Evolutionary conservation across 768 basidiomycete species (phyloP).

Genomic region (Mycena galericulata): DNA sequence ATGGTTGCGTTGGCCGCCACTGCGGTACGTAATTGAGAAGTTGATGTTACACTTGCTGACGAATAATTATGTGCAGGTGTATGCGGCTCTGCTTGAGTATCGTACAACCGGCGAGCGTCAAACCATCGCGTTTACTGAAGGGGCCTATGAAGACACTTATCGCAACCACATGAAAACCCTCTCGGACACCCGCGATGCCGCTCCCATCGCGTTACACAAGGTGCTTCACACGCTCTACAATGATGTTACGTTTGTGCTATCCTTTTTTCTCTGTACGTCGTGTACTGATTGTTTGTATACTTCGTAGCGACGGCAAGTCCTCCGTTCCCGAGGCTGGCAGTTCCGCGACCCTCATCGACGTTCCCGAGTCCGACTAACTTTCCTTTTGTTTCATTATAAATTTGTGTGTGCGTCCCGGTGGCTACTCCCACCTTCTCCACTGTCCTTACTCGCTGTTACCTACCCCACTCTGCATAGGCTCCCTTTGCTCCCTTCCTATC

Average conservation of each 20-base stretch:
- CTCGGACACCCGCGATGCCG: neutral
- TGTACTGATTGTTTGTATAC: neutral
- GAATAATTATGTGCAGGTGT: constrained; percentile 3
- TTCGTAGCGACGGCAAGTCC: too few relatives aligned
- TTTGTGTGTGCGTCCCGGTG: too few relatives aligned
- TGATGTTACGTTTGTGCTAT: constrained; percentile 1
- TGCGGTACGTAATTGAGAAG: neutral
- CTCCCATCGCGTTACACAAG: neutral
- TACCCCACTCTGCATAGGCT: too few relatives aligned
- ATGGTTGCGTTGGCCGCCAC: constrained; percentile 11
- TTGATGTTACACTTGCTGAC: neutral
- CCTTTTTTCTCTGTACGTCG: neutral
- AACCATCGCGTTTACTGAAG: constrained; percentile 14
- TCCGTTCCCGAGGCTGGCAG: too few relatives aligned
- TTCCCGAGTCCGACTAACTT: constrained; percentile 16
- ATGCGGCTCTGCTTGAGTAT: constrained; percentile 1
- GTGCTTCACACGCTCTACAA: constrained; percentile 11
- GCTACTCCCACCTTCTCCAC: neutral
- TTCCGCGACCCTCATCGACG: constrained; percentile 18
- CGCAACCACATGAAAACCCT: constrained; percentile 13
- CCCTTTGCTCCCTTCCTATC: too few relatives aligned
- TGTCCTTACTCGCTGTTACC: neutral
- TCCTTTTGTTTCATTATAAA: neutral
- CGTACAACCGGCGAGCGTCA: constrained; percentile 16
- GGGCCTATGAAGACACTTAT: constrained; percentile 6